A percentile compares a stretch with the other conserved stretches of the same genome.
These are phyloP conservation scores for Fraxinus nigra DNA, from an alignment of 305 asterid genomes.

Conservation along the genomic window DNA sequence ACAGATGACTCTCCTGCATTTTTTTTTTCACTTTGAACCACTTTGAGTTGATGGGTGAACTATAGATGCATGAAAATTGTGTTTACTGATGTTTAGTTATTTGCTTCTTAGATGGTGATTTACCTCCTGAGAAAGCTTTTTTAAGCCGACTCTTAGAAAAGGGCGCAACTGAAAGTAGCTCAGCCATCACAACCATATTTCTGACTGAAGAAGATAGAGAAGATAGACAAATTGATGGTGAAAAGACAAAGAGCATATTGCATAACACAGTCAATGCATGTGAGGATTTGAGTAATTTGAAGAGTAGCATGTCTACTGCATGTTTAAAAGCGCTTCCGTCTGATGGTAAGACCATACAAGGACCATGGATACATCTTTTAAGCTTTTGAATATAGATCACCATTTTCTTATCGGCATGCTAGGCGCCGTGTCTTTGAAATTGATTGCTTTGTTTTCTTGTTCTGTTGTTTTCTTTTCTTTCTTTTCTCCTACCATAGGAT, in stretches of 20 bases:
- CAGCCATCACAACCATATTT: slow-evolving; percentile 34
- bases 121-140: slow-evolving; percentile 57
- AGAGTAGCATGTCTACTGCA: slow-evolving; percentile 49
- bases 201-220: slow-evolving; percentile 42
- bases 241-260: slow-evolving; percentile 41
- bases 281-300: slow-evolving; percentile 52
- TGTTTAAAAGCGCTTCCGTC: slow-evolving; percentile 44
- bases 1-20: background rate
- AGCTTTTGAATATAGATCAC: slow-evolving; percentile 18
- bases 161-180: slow-evolving; percentile 82
- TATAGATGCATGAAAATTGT: slow-evolving; percentile 11
- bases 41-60: background rate
- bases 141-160: slow-evolving; percentile 69
- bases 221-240: slow-evolving; percentile 40
- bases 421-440: background rate
- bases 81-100: slow-evolving; percentile 28
- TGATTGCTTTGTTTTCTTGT: background rate
- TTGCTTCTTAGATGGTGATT: slow-evolving; percentile 52
- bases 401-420: slow-evolving; percentile 10
- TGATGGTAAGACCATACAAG: slow-evolving; percentile 51
- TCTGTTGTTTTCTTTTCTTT: slow-evolving; percentile 18
- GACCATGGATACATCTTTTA: background rate
- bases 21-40: background rate
- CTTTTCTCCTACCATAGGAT: slow-evolving; percentile 46
- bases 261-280: slow-evolving; percentile 49